A percentile compares a stretch with the other conserved stretches of the same genome.
Evolutionary conservation across 148 eudicot genomes (phyloP).

Genomic region (Arbutus unedo): DNA sequence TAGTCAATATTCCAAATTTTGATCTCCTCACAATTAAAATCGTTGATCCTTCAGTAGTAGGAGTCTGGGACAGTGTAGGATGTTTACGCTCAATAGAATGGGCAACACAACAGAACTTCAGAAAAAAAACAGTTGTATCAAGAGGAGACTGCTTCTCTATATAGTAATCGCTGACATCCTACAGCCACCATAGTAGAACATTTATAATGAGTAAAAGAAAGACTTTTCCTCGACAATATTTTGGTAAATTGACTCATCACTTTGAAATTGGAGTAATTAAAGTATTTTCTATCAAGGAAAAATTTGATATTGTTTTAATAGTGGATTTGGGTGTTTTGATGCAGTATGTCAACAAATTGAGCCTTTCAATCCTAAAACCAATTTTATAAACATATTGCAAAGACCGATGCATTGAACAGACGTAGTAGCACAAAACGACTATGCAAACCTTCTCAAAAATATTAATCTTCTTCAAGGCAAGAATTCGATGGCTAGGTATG

Average conservation of each 20-base stretch:
- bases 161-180: neutral
- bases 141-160: neutral
- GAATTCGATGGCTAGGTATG: slow-evolving; percentile 74
- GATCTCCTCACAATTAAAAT: neutral
- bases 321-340: neutral
- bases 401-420: neutral
- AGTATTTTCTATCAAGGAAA: neutral
- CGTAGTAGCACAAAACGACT: neutral
- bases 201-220: neutral
- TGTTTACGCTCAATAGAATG: neutral
- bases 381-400: neutral
- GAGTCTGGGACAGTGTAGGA: neutral
- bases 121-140: neutral
- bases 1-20: neutral
- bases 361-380: neutral
- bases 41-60: neutral
- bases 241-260: neutral
- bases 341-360: neutral
- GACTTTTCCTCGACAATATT: neutral
- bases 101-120: neutral
- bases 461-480: slow-evolving; percentile 94
- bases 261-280: neutral
- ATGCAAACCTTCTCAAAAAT: slow-evolving; percentile 84
- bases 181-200: neutral
- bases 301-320: neutral